Evolutionary conservation across 1,139 yeast species (phyloP).

Genomic region (Trichomonascaceae sp.): DNA sequence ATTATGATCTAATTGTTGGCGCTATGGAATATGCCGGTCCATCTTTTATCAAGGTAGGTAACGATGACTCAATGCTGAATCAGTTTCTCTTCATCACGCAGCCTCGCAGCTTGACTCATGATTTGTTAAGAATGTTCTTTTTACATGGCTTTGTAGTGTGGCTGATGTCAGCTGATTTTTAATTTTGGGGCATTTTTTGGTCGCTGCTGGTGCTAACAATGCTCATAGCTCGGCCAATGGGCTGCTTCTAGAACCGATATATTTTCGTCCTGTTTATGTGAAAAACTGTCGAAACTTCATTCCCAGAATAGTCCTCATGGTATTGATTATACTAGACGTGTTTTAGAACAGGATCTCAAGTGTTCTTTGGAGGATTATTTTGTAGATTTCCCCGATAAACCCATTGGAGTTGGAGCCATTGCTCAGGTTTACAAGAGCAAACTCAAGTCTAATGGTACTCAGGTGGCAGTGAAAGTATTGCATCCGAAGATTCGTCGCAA

Average conservation of each 20-base stretch:
- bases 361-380: conserved; percentile 68
- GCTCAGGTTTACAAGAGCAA: conserved; percentile 90
- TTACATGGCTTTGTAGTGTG: not conserved
- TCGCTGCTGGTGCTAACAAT: not conserved
- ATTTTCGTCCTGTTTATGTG: conserved; percentile 73
- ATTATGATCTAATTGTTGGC: conserved; percentile 65
- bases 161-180: not conserved
- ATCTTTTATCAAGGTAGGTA: conserved; percentile 63
- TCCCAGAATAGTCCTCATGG: conserved; percentile 78
- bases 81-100: not conserved
- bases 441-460: conserved; percentile 33
- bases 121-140: too few relatives aligned
- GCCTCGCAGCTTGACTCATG: too few relatives aligned
- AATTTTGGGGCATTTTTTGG: not conserved
- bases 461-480: conserved; percentile 76
- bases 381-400: conserved; percentile 67
- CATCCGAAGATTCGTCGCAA: conserved; percentile 77
- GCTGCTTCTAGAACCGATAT: conserved; percentile 98
- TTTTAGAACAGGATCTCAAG: conserved; percentile 31
- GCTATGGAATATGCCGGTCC: conserved; percentile 88
- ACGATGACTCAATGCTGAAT: not conserved
- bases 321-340: conserved; percentile 51
- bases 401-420: conserved; percentile 94
- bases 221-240: conserved; percentile 77
- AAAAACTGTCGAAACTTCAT: conserved; percentile 69